A percentile compares a stretch with the other conserved stretches of the same genome.
These are phyloP conservation scores for Platanus orientalis DNA, from an alignment of 164 flowering plant genomes.

Conservation along the genomic window DNA sequence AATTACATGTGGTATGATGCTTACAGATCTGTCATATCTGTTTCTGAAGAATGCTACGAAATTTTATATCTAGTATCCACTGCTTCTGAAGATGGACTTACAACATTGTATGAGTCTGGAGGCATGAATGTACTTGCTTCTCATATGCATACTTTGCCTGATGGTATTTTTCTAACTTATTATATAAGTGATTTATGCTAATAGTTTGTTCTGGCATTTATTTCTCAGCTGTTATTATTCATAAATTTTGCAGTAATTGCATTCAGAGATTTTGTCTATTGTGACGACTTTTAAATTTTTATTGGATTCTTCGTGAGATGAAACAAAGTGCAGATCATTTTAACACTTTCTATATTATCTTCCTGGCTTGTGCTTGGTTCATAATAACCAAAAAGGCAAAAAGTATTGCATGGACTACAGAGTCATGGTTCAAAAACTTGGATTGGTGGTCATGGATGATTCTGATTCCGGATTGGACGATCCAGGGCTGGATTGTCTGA, in stretches of 20 bases:
- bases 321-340: no score
- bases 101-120: conserved; percentile 46
- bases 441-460: no score
- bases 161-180: conserved; percentile 42
- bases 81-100: conserved; percentile 54
- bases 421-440: no score
- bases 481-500: no score
- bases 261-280: neutral
- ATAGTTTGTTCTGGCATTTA: neutral
- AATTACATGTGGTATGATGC: neutral
- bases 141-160: conserved; percentile 46
- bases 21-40: conserved; percentile 44
- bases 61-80: conserved; percentile 53
- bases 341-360: no score
- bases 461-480: no score
- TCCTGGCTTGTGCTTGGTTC: no score
- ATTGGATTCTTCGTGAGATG: no score
- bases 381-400: no score
- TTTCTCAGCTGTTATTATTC: neutral
- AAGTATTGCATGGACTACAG: no score
- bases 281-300: no score
- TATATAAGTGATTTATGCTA: neutral
- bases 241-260: neutral
- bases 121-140: conserved; percentile 57
- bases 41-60: conserved; percentile 73